These are phyloP conservation scores for Chlorella sp. DNA, from an alignment of 139 green algal genomes.

Conservation along the genomic window DNA sequence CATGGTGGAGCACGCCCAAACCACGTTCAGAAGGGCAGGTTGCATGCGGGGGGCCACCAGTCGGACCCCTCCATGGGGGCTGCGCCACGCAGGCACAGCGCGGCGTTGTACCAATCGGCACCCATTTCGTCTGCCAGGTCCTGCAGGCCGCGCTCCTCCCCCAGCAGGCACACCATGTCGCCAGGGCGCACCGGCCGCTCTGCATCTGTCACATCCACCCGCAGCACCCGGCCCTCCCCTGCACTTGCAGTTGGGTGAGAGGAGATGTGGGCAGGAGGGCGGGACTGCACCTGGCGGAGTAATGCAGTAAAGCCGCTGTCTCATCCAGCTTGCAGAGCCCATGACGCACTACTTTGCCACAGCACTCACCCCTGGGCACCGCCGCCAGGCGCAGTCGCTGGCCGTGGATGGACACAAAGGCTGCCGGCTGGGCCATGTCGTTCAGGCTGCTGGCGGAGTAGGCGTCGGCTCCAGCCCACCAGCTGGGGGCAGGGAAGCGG, in stretches of 20 bases:
- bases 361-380: background rate
- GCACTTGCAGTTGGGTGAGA: too few species aligned
- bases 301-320: too few species aligned
- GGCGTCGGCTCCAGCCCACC: slow-evolving; percentile 11
- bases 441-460: slow-evolving; percentile 11
- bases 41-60: slow-evolving; percentile 3
- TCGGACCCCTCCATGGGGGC: slow-evolving; percentile 1
- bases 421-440: background rate
- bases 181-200: background rate
- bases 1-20: too few species aligned
- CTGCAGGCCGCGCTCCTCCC: background rate
- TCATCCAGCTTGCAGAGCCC: too few species aligned
- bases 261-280: too few species aligned
- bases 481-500: background rate
- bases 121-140: slow-evolving; percentile 8
- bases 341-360: too few species aligned
- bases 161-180: slow-evolving; percentile 2
- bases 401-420: slow-evolving; percentile 11
- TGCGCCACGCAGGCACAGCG: background rate
- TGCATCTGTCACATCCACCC: slow-evolving; percentile 3
- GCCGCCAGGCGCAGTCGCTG: slow-evolving; percentile 6
- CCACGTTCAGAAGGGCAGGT: background rate
- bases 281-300: too few species aligned
- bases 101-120: background rate
- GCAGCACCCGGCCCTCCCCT: background rate